Percentiles rank a stretch among this genome's conserved stretches.
Conservation (phyloP, 1,139 yeast species). For the Citeromyces hawaiiensis region DNA sequence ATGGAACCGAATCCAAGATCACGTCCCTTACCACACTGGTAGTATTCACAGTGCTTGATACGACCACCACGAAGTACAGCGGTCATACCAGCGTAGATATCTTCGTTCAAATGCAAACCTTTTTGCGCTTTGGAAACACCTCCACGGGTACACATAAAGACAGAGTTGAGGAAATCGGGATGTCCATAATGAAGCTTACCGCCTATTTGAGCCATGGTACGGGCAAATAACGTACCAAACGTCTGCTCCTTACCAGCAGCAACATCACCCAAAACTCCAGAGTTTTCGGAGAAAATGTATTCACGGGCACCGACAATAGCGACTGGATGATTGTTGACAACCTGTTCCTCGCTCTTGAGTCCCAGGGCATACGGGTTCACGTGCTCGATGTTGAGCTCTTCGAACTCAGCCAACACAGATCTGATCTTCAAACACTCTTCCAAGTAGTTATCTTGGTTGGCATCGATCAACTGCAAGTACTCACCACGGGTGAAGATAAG, state of each 20-base stretch:
- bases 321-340: slow-evolving; percentile 35
- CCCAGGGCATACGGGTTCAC: slow-evolving; percentile 33
- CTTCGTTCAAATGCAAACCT: slow-evolving; percentile 79
- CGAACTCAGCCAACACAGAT: slow-evolving; percentile 69
- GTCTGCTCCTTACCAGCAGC: slow-evolving; percentile 94
- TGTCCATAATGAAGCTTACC: slow-evolving; percentile 88
- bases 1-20: slow-evolving; percentile 82
- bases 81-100: slow-evolving; percentile 84
- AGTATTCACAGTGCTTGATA: slow-evolving; percentile 79
- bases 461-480: slow-evolving; percentile 77
- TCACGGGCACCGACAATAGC: slow-evolving; percentile 87
- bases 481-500: slow-evolving; percentile 73
- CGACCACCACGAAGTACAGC: slow-evolving; percentile 74
- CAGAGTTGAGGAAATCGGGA: slow-evolving; percentile 76
- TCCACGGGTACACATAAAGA: slow-evolving; percentile 83
- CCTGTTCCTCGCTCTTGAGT: slow-evolving; percentile 89
- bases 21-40: slow-evolving; percentile 86
- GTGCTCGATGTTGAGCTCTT: slow-evolving; percentile 40
- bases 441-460: slow-evolving; percentile 77
- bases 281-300: slow-evolving; percentile 74
- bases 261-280: slow-evolving; percentile 79
- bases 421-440: slow-evolving; percentile 80
- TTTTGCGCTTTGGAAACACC: slow-evolving; percentile 85
- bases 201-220: slow-evolving; percentile 77
- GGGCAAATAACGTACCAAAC: slow-evolving; percentile 79